These are phyloP conservation scores for Penicillium nucicola DNA, from an alignment of 495 filamentous ascomycete genomes.

Conservation along the genomic window DNA sequence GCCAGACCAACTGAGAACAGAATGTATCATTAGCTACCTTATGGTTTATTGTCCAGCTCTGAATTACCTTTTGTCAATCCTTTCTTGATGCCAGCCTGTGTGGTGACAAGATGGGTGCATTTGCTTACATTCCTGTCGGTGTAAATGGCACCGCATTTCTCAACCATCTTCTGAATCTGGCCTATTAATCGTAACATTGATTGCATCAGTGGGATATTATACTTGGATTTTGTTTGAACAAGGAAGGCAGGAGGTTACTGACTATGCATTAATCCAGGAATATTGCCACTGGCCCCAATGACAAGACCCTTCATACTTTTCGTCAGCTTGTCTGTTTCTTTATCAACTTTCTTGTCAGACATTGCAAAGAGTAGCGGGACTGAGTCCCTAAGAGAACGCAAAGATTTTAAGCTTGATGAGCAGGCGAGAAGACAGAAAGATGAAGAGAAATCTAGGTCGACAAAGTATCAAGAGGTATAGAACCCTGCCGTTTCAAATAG, in stretches of 20 bases:
- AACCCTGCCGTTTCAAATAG: background rate
- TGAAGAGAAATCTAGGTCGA: background rate
- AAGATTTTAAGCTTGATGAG: too few relatives aligned
- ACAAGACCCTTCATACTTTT: constrained; percentile 37
- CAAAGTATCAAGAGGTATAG: too few relatives aligned
- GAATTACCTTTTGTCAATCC: constrained; percentile 5
- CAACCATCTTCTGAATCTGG: constrained; percentile 1
- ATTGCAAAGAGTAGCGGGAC: background rate
- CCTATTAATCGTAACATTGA: background rate
- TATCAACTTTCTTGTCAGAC: background rate
- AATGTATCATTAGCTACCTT: background rate
- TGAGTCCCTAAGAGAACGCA: too few relatives aligned
- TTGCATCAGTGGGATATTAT: too few relatives aligned
- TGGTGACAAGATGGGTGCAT: constrained; percentile 19
- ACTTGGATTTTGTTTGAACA: too few relatives aligned
- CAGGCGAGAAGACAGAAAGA: background rate
- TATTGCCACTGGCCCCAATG: constrained; percentile 57
- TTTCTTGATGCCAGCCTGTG: background rate
- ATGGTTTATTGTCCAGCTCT: too few relatives aligned
- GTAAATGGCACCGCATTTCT: constrained; percentile 7
- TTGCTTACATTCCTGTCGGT: background rate
- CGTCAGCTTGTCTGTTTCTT: constrained; percentile 12
- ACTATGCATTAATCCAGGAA: constrained; percentile 53
- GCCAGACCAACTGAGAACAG: constrained; percentile 4
- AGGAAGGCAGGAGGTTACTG: background rate